These are phyloP conservation scores for Inga leiocalycina DNA, from an alignment of 306 rosid species.

Conservation along the genomic window DNA sequence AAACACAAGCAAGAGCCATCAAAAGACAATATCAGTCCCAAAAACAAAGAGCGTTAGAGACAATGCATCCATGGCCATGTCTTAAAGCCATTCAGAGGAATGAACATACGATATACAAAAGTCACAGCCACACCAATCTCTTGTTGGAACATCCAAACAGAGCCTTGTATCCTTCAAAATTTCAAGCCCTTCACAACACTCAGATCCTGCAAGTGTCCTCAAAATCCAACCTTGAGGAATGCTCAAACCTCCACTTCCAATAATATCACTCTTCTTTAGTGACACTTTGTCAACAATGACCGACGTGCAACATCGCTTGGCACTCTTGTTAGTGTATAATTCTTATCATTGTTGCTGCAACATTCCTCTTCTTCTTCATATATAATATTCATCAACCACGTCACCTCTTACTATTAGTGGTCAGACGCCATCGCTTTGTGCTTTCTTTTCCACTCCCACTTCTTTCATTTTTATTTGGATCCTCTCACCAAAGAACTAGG, in stretches of 20 bases:
- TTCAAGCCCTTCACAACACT: not conserved
- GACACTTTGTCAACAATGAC: not conserved
- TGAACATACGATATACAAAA: too few relatives aligned
- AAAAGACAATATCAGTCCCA: too few relatives aligned
- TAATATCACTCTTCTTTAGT: not conserved
- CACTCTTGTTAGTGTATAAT: not conserved
- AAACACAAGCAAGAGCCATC: too few relatives aligned
- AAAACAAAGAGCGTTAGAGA: too few relatives aligned
- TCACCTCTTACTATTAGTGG: not conserved
- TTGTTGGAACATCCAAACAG: too few relatives aligned
- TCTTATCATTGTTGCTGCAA: not conserved
- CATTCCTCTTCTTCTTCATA: not conserved
- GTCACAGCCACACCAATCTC: too few relatives aligned
- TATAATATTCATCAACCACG: not conserved
- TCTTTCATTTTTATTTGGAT: not conserved
- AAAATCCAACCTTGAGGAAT: not conserved
- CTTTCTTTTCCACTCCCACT: not conserved
- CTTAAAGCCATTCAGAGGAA: too few relatives aligned
- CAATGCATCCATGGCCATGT: too few relatives aligned
- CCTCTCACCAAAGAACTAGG: not conserved
- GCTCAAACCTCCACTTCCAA: not conserved
- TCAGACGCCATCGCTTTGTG: not conserved
- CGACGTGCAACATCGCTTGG: not conserved
- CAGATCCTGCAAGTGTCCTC: not conserved
- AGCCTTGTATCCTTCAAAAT: not conserved